These are phyloP conservation scores for Aspergillus sparsus DNA, from an alignment of 495 filamentous ascomycete genomes.

Conservation along the genomic window DNA sequence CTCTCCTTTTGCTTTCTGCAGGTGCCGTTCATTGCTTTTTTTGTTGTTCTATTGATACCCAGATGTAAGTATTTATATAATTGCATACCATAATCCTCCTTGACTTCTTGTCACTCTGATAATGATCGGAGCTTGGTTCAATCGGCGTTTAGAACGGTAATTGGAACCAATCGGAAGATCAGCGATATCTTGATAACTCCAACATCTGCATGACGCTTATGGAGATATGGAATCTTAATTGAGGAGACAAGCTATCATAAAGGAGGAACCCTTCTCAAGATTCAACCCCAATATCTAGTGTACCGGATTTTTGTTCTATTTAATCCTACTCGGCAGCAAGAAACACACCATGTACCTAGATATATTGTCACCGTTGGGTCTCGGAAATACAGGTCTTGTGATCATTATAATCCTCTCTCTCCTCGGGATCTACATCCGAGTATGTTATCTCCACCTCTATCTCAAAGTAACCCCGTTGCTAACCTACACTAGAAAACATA, in stretches of 20 bases:
- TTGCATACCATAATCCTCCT: not conserved
- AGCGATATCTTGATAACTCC: slow-evolving; percentile 12
- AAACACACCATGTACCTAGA: not conserved
- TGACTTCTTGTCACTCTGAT: not conserved
- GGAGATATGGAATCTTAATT: not conserved
- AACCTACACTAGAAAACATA: not conserved
- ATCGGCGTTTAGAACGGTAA: slow-evolving; percentile 15
- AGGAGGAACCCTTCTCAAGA: no score
- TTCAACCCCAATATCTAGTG: no score
- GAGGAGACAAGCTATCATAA: no score
- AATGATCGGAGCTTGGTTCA: slow-evolving; percentile 6
- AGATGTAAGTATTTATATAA: slow-evolving; percentile 18
- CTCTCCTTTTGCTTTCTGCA: not conserved
- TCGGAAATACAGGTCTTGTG: slow-evolving; percentile 5
- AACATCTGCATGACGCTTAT: not conserved
- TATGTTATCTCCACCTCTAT: slow-evolving; percentile 13
- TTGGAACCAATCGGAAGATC: slow-evolving; percentile 12
- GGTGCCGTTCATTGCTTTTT: not conserved
- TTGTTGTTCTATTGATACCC: slow-evolving; percentile 20
- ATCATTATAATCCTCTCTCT: slow-evolving; percentile 4
- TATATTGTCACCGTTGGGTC: not conserved
- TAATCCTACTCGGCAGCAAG: no score
- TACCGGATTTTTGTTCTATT: no score
- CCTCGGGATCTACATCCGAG: slow-evolving; percentile 19
- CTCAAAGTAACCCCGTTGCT: not conserved